These are phyloP conservation scores for Castanea mollissima DNA, from an alignment of 306 rosid species.

Conservation along the genomic window DNA sequence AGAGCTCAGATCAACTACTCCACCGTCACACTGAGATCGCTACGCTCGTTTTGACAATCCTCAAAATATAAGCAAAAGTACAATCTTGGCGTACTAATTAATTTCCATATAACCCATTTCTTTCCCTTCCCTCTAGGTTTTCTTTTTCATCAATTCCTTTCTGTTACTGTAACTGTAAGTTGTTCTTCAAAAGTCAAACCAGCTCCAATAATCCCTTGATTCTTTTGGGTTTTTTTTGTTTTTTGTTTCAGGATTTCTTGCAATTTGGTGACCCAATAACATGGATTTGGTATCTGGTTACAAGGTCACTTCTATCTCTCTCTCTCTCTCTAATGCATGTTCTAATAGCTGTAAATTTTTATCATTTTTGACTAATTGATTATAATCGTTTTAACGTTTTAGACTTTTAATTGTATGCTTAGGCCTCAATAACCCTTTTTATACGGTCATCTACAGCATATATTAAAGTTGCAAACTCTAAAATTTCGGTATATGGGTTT, in stretches of 20 bases:
- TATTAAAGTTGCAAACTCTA: not conserved
- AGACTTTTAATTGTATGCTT: not conserved
- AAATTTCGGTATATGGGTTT: not conserved
- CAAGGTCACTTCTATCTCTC: constrained; percentile 49
- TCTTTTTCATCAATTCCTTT: not conserved
- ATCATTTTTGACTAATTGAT: not conserved
- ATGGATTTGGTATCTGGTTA: constrained; percentile 98
- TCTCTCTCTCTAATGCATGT: not conserved
- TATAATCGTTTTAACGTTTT: not conserved
- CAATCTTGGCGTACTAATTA: no score
- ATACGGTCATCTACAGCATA: not conserved
- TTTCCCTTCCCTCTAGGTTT: not conserved
- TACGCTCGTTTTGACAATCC: no score
- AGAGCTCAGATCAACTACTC: no score
- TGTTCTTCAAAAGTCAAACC: no score
- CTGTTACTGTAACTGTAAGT: not conserved
- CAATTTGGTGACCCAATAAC: constrained; percentile 25
- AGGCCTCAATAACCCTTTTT: not conserved
- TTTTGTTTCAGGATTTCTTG: constrained; percentile 24
- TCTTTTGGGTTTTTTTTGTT: not conserved
- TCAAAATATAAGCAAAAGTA: no score
- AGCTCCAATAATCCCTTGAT: not conserved
- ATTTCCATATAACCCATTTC: not conserved
- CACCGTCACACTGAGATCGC: no score
- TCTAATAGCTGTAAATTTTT: not conserved